Percentiles rank a stretch among this genome's conserved stretches.
These are phyloP conservation scores for Fusarium sambucinum DNA, from an alignment of 2,329 filamentous ascomycete genomes.

Conservation along the genomic window DNA sequence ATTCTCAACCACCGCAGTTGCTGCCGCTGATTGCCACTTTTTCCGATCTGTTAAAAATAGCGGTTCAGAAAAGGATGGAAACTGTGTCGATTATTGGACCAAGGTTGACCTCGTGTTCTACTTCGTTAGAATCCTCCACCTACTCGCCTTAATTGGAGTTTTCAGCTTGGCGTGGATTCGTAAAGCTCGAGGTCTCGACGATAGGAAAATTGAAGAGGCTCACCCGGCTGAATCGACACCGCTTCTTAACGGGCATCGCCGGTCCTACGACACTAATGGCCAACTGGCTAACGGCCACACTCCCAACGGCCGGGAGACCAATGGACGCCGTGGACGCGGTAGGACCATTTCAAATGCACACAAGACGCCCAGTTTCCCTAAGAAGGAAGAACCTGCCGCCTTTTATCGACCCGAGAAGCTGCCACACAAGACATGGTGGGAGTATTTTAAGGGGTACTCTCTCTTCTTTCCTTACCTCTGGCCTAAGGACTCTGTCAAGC, in stretches of 20 bases:
- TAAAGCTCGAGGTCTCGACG: conserved; percentile 55
- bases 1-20: conserved; percentile 73
- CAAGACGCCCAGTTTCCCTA: conserved; percentile 48
- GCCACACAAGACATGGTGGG: conserved; percentile 93
- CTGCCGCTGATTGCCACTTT: conserved; percentile 76
- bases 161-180: conserved; percentile 58
- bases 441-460: conserved; percentile 91
- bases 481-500: conserved; percentile 80
- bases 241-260: conserved; percentile 63
- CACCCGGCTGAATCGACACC: conserved; percentile 70
- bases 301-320: conserved; percentile 38
- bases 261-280: conserved; percentile 54
- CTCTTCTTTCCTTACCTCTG: conserved; percentile 97
- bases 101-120: conserved; percentile 74
- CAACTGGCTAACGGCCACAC: conserved; percentile 43
- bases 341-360: conserved; percentile 57
- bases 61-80: conserved; percentile 46
- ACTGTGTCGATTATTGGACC: conserved; percentile 56
- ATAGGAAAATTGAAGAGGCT: conserved; percentile 56
- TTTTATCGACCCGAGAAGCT: conserved; percentile 92
- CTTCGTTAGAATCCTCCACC: conserved; percentile 74
- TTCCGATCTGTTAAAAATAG: conserved; percentile 56
- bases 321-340: conserved; percentile 51
- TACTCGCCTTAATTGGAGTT: conserved; percentile 69
- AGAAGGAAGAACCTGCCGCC: conserved; percentile 74